A percentile compares a stretch with the other conserved stretches of the same genome.
Evolutionary conservation across 202 grass and related monocot genomes (phyloP).

Genomic region (Alloteropsis angusta): DNA sequence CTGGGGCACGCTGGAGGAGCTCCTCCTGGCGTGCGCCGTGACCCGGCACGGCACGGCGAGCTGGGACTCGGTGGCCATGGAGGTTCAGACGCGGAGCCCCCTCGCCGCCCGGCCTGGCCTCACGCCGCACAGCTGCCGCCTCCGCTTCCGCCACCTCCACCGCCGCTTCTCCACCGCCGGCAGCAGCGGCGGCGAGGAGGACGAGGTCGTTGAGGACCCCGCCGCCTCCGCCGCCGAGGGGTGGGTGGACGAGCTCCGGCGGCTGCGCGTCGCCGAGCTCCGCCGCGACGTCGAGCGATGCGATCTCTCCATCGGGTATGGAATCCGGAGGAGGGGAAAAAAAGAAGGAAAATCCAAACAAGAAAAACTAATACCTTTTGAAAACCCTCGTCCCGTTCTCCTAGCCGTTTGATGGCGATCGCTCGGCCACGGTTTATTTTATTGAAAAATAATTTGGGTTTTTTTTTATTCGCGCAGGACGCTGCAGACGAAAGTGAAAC

Average conservation of each 20-base stretch:
- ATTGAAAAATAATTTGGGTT: background rate
- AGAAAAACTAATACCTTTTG: background rate
- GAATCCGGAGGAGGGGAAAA: background rate
- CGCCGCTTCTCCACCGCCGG: slow-evolving; percentile 45
- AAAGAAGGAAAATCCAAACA: background rate
- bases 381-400: background rate
- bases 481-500: slow-evolving; percentile 73
- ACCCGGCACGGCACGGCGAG: slow-evolving; percentile 66
- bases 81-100: slow-evolving; percentile 63
- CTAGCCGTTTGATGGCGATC: slow-evolving; percentile 40
- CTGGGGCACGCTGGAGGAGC: slow-evolving; percentile 98
- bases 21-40: slow-evolving; percentile 73
- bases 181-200: background rate
- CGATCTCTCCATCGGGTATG: slow-evolving; percentile 93
- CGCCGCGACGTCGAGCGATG: slow-evolving; percentile 78
- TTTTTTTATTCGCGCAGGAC: slow-evolving; percentile 37
- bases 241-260: slow-evolving; percentile 89
- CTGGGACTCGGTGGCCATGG: slow-evolving; percentile 79
- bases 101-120: slow-evolving; percentile 26
- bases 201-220: background rate
- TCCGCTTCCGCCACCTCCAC: slow-evolving; percentile 61
- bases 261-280: slow-evolving; percentile 81
- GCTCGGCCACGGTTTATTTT: background rate
- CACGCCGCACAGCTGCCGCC: slow-evolving; percentile 61
- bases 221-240: slow-evolving; percentile 37